Base-by-base conservation (phyloP, 2,329 filamentous ascomycete species). In the Ophiostoma sp. region DNA sequence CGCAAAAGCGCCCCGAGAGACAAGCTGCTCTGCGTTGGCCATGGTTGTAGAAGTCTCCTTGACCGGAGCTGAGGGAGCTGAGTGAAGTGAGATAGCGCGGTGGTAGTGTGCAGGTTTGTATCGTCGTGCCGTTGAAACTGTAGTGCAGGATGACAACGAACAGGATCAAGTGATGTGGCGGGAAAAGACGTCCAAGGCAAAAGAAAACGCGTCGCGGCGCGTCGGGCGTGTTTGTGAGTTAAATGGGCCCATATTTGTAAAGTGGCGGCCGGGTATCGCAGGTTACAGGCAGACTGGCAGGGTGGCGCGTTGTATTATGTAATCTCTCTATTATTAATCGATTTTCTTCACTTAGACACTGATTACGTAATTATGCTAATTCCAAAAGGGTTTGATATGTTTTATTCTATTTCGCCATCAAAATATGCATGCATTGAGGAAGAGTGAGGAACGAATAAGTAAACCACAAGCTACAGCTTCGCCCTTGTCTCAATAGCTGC, bases 401-500 rank as follows among this genome's bases (percentile, higher is more conserved):
- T 16, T 16, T 16, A 52, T 52, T 52, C 45, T 5, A 49, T 49
- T 16, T 49, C 45, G 14, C 11, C 14, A 8, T 52, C 4, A 52
- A 44, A 27, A 27, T 1, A 27, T 27, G 27, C 27, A 27, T 27
- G 27, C 27, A 27, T 27, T 27, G 27, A 27, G 27, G 27, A 27
- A 27, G 27, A 27, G 27, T 27, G 2, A 27, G 27, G 27, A 27
- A 27, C 27, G 2, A 58, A 18, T 12, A 40, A 40, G 16, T 5
- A 41, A 40, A 41, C 7, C 38, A 76, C 86, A 40, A 63, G 5
- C 60, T 76, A 86, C 68, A 87, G 73, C 77, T 85, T 86, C 16
- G 81, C 77, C 72, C 79, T 81, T n/a, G 74, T 75, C 72, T 85
- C 83, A 38, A 82, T 79, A 36, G 78, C 78, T 58, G 74, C 75